These are phyloP conservation scores for Pseudocohnilembus persalinus DNA, from an alignment of 169 alveolate species.

Conservation along the genomic window DNA sequence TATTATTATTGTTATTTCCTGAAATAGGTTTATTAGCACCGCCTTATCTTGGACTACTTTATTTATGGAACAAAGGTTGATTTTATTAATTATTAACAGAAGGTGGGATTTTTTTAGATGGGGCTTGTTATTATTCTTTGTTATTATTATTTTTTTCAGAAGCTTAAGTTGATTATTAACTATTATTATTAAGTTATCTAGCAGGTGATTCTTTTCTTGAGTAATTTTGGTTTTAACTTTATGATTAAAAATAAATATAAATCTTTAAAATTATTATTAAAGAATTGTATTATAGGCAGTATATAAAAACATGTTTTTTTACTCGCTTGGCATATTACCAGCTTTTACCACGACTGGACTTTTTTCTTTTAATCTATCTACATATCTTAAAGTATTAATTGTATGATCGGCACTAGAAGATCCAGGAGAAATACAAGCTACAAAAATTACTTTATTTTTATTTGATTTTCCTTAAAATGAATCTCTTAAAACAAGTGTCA, in stretches of 20 bases:
- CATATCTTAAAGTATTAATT: slow-evolving; percentile 81
- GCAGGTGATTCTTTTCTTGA: neutral
- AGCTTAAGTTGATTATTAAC: neutral
- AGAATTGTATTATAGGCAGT: neutral
- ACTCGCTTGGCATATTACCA: neutral
- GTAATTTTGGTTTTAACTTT: neutral
- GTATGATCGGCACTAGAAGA: slow-evolving; percentile 83
- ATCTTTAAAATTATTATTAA: too few species aligned
- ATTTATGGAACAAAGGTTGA: slow-evolving; percentile 16
- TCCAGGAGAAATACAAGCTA: slow-evolving; percentile 87
- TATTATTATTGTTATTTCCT: slow-evolving; percentile 3
- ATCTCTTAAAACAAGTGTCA: slow-evolving; percentile 86
- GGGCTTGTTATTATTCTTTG: neutral
- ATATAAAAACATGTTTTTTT: neutral
- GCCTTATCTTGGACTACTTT: slow-evolving; percentile 12
- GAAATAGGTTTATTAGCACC: slow-evolving; percentile 24
- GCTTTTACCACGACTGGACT: slow-evolving; percentile 29
- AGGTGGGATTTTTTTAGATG: too few species aligned
- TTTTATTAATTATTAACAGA: too few species aligned
- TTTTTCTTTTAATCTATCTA: slow-evolving; percentile 69
- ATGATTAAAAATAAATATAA: neutral
- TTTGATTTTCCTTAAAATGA: slow-evolving; percentile 72
- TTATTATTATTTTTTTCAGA: neutral
- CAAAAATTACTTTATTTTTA: slow-evolving; percentile 77
- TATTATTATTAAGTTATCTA: too few species aligned